These are phyloP conservation scores for Asterionellopsis glacialis DNA, from an alignment of 108 stramenopile genomes.

Conservation along the genomic window DNA sequence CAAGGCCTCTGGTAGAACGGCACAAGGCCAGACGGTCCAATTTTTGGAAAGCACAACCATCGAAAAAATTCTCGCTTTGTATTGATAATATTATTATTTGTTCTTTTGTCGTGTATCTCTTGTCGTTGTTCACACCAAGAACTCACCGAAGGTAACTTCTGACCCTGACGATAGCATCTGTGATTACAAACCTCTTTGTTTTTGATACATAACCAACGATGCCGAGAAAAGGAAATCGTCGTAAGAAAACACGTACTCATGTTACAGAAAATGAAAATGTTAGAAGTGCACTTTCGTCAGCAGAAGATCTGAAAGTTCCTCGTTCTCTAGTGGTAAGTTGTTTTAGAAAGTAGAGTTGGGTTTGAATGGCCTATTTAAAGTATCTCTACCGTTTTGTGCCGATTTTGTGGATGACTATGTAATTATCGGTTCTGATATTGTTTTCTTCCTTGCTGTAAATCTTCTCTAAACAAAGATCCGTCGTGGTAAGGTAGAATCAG, in stretches of 20 bases:
- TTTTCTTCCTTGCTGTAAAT: constrained; percentile 3
- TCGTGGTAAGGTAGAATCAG: constrained; percentile 70
- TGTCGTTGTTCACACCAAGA: too few relatives aligned
- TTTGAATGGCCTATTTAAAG: not conserved
- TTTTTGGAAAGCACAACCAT: too few relatives aligned
- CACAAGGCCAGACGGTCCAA: too few relatives aligned
- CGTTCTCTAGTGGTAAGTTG: constrained; percentile 56
- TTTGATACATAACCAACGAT: constrained; percentile 19
- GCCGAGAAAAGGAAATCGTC: constrained; percentile 61
- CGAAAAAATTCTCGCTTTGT: too few relatives aligned
- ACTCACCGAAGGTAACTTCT: too few relatives aligned
- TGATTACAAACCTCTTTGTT: not conserved
- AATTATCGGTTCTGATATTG: not conserved
- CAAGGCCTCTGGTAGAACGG: too few relatives aligned
- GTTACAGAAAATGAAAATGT: constrained; percentile 57
- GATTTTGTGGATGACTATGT: not conserved
- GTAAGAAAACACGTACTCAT: constrained; percentile 88
- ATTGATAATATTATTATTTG: too few relatives aligned
- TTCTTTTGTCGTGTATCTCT: too few relatives aligned
- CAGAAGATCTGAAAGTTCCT: constrained; percentile 57
- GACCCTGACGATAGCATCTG: too few relatives aligned
- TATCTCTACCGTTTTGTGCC: constrained; percentile 2
- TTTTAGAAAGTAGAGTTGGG: not conserved
- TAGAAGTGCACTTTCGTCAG: constrained; percentile 31
- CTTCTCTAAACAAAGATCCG: constrained; percentile 32